Percentiles rank a stretch among this genome's conserved stretches.
Evolutionary conservation across 768 basidiomycete genomes (phyloP).

Genomic region (Collybia sordida): DNA sequence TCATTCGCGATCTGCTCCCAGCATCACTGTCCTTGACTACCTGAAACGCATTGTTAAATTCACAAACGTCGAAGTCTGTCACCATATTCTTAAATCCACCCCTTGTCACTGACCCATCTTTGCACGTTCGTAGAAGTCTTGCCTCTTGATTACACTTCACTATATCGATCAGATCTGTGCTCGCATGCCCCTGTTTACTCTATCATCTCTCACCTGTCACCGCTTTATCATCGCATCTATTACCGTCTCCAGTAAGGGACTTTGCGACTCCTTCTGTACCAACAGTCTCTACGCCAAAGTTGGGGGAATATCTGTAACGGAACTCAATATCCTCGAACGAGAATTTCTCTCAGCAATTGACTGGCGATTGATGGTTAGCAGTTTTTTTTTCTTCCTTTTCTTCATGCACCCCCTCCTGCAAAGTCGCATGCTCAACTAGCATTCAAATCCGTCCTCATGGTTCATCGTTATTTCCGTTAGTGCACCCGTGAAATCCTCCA

Average conservation of each 20-base stretch:
- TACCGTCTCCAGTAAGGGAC: slow-evolving; percentile 89
- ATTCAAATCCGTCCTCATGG: slow-evolving; percentile 24
- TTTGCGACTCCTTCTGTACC: slow-evolving; percentile 94
- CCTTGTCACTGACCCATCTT: slow-evolving; percentile 6
- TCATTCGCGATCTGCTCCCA: slow-evolving; percentile 90
- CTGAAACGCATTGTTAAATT: slow-evolving; percentile 91
- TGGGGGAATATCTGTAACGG: slow-evolving; percentile 87
- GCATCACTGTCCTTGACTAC: slow-evolving; percentile 89
- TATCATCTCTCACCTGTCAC: slow-evolving; percentile 95
- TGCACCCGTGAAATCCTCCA: slow-evolving; percentile 89
- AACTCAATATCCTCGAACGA: slow-evolving; percentile 92
- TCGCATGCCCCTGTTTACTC: slow-evolving; percentile 83
- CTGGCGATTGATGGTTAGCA: slow-evolving; percentile 90
- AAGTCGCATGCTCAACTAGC: slow-evolving; percentile 10
- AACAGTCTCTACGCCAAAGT: slow-evolving; percentile 95
- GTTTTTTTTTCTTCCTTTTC: slow-evolving; percentile 21
- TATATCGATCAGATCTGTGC: slow-evolving; percentile 95
- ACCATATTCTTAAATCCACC: slow-evolving; percentile 3
- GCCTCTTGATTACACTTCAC: slow-evolving; percentile 78
- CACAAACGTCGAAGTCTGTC: slow-evolving; percentile 89
- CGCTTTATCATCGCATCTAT: slow-evolving; percentile 96
- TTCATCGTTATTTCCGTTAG: slow-evolving; percentile 44
- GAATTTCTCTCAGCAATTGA: slow-evolving; percentile 92
- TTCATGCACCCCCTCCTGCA: slow-evolving; percentile 12
- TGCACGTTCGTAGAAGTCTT: slow-evolving; percentile 55